A percentile compares a stretch with the other conserved stretches of the same genome.
Conservation (phyloP, 768 basidiomycete genomes). For the Grammothele lineata region DNA sequence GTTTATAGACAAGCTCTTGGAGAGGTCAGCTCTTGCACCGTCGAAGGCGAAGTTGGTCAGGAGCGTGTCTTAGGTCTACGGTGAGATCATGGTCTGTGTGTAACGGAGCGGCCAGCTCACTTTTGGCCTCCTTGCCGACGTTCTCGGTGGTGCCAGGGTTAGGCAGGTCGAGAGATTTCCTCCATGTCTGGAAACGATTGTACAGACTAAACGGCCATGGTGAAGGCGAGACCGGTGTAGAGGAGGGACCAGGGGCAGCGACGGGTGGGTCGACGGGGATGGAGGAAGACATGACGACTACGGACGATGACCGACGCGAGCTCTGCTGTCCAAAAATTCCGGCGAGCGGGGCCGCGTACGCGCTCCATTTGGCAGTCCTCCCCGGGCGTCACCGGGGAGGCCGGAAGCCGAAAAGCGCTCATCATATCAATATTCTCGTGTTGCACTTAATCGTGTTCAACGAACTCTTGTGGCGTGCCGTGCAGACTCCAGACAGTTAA, state of each 20-base stretch:
- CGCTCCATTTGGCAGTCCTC: constrained; percentile 5
- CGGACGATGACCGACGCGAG: constrained; percentile 5
- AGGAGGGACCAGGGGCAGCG: constrained; percentile 8
- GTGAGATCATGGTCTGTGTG: too few relatives aligned
- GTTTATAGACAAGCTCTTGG: constrained; percentile 86
- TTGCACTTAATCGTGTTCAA: too few relatives aligned
- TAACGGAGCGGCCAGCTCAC: constrained; percentile 39
- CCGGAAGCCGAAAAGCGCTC: too few relatives aligned
- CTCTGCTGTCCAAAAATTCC: constrained; percentile 14
- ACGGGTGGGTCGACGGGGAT: constrained; percentile 9
- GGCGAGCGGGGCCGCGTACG: constrained; percentile 5
- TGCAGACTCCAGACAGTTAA: too few relatives aligned
- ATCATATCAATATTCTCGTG: too few relatives aligned
- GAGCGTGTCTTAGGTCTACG: constrained; percentile 62
- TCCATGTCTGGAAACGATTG: constrained; percentile 76
- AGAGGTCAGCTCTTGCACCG: constrained; percentile 93
- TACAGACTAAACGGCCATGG: constrained; percentile 61
- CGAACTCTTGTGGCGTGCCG: too few relatives aligned
- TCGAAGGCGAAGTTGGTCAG: constrained; percentile 95
- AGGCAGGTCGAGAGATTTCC: constrained; percentile 73
- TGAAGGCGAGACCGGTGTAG: too few relatives aligned
- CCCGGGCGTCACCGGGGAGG: background rate
- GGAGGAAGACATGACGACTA: constrained; percentile 16
- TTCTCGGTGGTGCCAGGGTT: constrained; percentile 94
- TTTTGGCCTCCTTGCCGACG: constrained; percentile 88